Conservation (phyloP, 306 rosid genomes). For the Vicia faba region DNA sequence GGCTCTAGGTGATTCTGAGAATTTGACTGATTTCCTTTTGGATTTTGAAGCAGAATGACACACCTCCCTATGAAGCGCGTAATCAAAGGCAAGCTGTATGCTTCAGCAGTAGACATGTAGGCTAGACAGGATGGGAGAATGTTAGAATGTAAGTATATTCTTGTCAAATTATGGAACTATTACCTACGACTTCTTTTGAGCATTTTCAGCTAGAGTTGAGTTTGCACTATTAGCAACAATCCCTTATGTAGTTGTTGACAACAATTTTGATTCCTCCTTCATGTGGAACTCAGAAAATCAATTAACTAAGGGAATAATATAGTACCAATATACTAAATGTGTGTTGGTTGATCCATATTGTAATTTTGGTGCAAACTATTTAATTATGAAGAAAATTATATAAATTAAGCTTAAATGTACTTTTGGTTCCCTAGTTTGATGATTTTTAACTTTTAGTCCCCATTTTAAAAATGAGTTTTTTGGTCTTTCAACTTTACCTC, state of each 20-base stretch:
- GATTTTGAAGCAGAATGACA: constrained; percentile 77
- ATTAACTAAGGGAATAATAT: constrained; percentile 21
- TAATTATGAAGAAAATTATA: too few relatives aligned
- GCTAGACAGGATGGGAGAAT: constrained; percentile 16
- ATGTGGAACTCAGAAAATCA: constrained; percentile 19
- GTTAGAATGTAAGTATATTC: constrained; percentile 20
- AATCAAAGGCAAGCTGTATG: constrained; percentile 19
- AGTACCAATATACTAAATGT: constrained; percentile 25
- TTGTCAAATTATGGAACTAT: constrained; percentile 23
- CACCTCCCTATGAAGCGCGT: constrained; percentile 20
- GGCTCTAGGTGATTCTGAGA: constrained; percentile 80
- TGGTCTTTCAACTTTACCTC: too few relatives aligned
- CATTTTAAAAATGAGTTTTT: too few relatives aligned
- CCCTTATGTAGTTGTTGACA: constrained; percentile 8
- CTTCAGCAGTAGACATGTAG: neutral
- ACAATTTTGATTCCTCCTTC: constrained; percentile 34
- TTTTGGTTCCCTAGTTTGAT: too few relatives aligned
- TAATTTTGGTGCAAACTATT: constrained; percentile 31
- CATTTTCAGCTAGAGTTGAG: constrained; percentile 10
- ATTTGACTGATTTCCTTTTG: constrained; percentile 86
- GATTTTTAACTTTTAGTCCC: too few relatives aligned
- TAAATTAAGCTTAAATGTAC: too few relatives aligned
- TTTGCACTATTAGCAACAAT: constrained; percentile 7
- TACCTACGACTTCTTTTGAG: constrained; percentile 3
- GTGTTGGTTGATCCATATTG: constrained; percentile 23